Evolutionary conservation across 306 rosid genomes (phyloP), one percentile per base, ranked within the genome.

Genomic region (Aeschynomene evenia): DNA sequence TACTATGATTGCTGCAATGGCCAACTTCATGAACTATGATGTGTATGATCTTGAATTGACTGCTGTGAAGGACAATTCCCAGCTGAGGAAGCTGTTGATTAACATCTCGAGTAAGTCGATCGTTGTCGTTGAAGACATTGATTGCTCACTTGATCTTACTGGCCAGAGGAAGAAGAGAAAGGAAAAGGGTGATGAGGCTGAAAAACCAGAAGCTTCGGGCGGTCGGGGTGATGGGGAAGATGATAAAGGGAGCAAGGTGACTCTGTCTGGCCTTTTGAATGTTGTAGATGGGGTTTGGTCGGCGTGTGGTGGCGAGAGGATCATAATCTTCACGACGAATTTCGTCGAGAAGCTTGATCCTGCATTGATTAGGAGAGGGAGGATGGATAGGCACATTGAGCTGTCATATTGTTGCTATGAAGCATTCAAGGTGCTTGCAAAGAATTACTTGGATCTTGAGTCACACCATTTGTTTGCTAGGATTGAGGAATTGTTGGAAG

Each of bases 231-330:
- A n/a, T n/a, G 72, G 56, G 6, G 83, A 86, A 63, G 86, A 82
- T 3, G 58, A 31, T 7, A 69, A 72, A 12, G 34, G 26, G 2
- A 86, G 85, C 2, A 68, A 86, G 29, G 95, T 88, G 2, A 86
- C 95, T 6, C 72, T 86, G 0, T 89, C 96, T 0, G 89, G 91
- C 45, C 56, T 84, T 21, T 37, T 86, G 81, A 86, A 89, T 56
- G 80, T 80, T 26, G 84, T 84, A 6, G 92, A 89, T 80, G 92
- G 96, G 58, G 80, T 86, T 52, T 86, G 92, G 96, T 86, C 96
- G 11, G 86, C 90, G 0, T 86, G 92, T 71, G 92, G 92, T 1
- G 81, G 87, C 8, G 96, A 86, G 40, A 79, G 85, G 61, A 55
- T 84, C 34, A 79, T 82, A 13, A 75, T 82, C n/a, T 89, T 89